Evolutionary conservation across 768 basidiomycete species (phyloP).

Genomic region (Panellus pusillus): DNA sequence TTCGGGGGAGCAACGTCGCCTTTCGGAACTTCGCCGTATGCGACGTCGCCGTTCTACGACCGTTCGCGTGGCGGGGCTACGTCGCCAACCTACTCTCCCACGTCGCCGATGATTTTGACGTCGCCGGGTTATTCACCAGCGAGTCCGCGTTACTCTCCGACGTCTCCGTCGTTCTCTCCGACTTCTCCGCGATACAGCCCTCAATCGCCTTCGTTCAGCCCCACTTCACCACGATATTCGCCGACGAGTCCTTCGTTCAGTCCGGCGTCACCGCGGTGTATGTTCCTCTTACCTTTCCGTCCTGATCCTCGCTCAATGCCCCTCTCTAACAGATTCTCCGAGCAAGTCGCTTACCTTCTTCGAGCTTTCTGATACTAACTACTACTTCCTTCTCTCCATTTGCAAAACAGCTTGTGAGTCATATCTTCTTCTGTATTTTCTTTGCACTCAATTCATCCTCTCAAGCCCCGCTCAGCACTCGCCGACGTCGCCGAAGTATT

Average conservation of each 20-base stretch:
- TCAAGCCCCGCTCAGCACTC: slow-evolving; percentile 80
- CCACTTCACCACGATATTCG: slow-evolving; percentile 86
- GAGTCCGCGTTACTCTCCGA: slow-evolving; percentile 84
- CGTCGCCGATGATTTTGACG: slow-evolving; percentile 81
- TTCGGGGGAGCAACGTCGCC: slow-evolving; percentile 83
- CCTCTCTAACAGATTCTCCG: slow-evolving; percentile 61
- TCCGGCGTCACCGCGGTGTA: slow-evolving; percentile 89
- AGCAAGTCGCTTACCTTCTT: slow-evolving; percentile 49
- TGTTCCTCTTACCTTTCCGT: slow-evolving; percentile 31
- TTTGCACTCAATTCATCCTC: slow-evolving; percentile 11
- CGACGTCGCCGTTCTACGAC: slow-evolving; percentile 82
- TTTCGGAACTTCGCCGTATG: slow-evolving; percentile 77
- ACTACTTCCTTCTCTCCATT: background rate
- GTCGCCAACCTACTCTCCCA: slow-evolving; percentile 87
- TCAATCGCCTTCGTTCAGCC: slow-evolving; percentile 87
- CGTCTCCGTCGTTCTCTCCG: slow-evolving; percentile 82
- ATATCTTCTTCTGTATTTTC: background rate
- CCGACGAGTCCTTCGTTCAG: slow-evolving; percentile 91
- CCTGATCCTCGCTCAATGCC: slow-evolving; percentile 21
- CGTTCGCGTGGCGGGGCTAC: slow-evolving; percentile 57
- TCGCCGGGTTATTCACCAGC: slow-evolving; percentile 86
- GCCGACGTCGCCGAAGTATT: slow-evolving; percentile 89
- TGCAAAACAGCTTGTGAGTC: slow-evolving; percentile 60
- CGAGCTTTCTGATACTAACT: slow-evolving; percentile 25
- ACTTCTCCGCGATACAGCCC: slow-evolving; percentile 86